Evolutionary conservation across 805 yeast genomes (phyloP).

Genomic region (Candida koratica): DNA sequence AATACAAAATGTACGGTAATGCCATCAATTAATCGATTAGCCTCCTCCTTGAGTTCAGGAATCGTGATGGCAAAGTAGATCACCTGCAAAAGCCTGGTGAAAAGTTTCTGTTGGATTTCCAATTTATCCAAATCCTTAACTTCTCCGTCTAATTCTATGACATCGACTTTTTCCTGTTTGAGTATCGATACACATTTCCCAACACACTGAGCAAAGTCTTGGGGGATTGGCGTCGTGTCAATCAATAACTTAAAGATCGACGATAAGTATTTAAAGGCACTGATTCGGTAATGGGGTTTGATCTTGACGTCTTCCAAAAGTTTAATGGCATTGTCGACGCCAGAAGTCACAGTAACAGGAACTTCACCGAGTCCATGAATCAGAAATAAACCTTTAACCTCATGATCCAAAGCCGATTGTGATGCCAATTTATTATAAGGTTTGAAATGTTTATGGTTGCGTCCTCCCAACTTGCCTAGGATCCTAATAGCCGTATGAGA

Average conservation of each 20-base stretch:
- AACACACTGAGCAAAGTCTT: constrained; percentile 40
- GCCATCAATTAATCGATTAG: constrained; percentile 55
- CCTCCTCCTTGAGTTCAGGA: constrained; percentile 67
- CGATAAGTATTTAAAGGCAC: constrained; percentile 72
- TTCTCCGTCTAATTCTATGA: constrained; percentile 35
- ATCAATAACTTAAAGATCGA: constrained; percentile 66
- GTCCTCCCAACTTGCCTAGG: constrained; percentile 92
- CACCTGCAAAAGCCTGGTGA: constrained; percentile 61
- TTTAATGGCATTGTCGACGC: constrained; percentile 71
- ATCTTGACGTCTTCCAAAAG: constrained; percentile 65
- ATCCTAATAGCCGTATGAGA: constrained; percentile 92
- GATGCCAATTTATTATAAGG: constrained; percentile 66
- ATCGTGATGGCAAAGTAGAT: constrained; percentile 74
- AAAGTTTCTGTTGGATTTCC: constrained; percentile 60
- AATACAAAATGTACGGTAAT: constrained; percentile 77
- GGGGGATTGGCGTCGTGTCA: constrained; percentile 49
- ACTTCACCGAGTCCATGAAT: constrained; percentile 65
- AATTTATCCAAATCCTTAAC: constrained; percentile 48
- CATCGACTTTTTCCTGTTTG: constrained; percentile 34
- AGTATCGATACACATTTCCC: constrained; percentile 47
- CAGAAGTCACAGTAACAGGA: constrained; percentile 79
- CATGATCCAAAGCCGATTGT: constrained; percentile 57
- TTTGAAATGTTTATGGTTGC: constrained; percentile 81
- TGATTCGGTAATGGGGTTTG: constrained; percentile 63
- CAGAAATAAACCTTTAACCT: constrained; percentile 61